A percentile compares a stretch with the other conserved stretches of the same genome.
These are phyloP conservation scores for Xylaria telfairii DNA, from an alignment of 495 filamentous ascomycete genomes.

Conservation along the genomic window DNA sequence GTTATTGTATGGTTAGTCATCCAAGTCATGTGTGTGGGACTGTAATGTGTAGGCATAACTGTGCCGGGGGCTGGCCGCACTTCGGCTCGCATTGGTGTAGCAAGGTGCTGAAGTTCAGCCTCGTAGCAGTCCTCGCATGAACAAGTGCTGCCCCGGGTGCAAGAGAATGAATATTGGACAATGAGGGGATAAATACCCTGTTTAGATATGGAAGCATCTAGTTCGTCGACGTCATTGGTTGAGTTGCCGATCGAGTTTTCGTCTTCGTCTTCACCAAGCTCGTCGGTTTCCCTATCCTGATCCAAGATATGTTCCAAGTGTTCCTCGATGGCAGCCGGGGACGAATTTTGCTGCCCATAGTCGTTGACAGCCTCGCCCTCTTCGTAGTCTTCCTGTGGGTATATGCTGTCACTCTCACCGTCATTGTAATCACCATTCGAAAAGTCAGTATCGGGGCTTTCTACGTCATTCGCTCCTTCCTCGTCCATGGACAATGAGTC, in stretches of 20 bases:
- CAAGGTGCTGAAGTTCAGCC: constrained; percentile 25
- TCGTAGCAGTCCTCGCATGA: constrained; percentile 36
- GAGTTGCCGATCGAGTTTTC: constrained; percentile 32
- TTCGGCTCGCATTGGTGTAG: constrained; percentile 12
- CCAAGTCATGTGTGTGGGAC: neutral
- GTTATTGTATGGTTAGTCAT: constrained; percentile 13
- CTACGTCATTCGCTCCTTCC: constrained; percentile 21
- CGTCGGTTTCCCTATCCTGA: neutral
- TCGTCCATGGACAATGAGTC: constrained; percentile 30
- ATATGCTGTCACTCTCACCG: constrained; percentile 43
- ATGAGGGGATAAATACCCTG: constrained; percentile 34
- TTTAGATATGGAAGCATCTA: constrained; percentile 31
- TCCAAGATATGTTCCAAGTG: neutral
- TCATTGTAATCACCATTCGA: constrained; percentile 53
- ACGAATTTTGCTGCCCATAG: neutral
- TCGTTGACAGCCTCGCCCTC: neutral
- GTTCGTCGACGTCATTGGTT: constrained; percentile 44
- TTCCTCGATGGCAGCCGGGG: neutral
- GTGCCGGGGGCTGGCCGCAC: constrained; percentile 12
- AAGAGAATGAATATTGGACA: constrained; percentile 15
- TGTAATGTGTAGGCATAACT: neutral
- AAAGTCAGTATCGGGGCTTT: constrained; percentile 24
- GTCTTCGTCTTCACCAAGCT: constrained; percentile 29
- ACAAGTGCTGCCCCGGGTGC: constrained; percentile 19
- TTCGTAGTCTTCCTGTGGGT: constrained; percentile 37